phyloP scores from a whole-genome alignment of 2,329 filamentous ascomycete genomes.

The Clarireedia sp. region DNA sequence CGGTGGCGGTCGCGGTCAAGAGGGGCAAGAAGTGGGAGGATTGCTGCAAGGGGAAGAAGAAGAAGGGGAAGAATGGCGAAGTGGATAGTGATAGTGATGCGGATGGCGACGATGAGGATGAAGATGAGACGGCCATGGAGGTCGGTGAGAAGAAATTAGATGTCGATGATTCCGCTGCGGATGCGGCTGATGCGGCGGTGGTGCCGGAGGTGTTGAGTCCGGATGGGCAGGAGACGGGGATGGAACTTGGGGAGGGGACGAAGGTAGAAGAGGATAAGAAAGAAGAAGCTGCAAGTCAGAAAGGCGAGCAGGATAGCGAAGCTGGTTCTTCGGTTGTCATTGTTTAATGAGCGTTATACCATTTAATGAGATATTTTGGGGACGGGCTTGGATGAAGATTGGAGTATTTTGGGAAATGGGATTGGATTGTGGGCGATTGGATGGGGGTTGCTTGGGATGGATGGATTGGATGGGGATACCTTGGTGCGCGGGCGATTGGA shows the following conservation, averaged over 20 bases:
- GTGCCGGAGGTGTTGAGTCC: background rate
- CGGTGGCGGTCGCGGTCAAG: slow-evolving; percentile 21
- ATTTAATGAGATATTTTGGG: background rate
- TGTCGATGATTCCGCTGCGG: slow-evolving; percentile 11
- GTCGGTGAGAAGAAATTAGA: slow-evolving; percentile 10
- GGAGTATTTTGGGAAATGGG: too few relatives aligned
- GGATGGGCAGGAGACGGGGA: background rate
- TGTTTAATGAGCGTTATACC: background rate
- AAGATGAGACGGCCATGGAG: slow-evolving; percentile 1
- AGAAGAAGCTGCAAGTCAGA: background rate
- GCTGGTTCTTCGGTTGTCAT: slow-evolving; percentile 4
- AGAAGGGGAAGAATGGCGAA: slow-evolving; percentile 35
- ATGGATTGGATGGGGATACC: too few relatives aligned
- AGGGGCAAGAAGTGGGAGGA: slow-evolving; percentile 19
- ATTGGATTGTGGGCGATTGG: too few relatives aligned
- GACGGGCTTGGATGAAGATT: background rate
- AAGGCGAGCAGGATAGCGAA: background rate
- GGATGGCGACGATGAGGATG: slow-evolving; percentile 25
- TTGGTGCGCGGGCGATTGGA: too few relatives aligned
- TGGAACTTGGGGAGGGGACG: background rate
- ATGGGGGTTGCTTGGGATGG: too few relatives aligned
- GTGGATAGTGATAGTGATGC: slow-evolving; percentile 36
- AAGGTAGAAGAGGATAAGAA: background rate
- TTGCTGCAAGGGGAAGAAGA: slow-evolving; percentile 9
- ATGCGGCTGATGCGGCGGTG: slow-evolving; percentile 6